These are phyloP conservation scores for Rutstroemia sp. DNA, from an alignment of 2,329 filamentous ascomycete genomes.

Conservation along the genomic window DNA sequence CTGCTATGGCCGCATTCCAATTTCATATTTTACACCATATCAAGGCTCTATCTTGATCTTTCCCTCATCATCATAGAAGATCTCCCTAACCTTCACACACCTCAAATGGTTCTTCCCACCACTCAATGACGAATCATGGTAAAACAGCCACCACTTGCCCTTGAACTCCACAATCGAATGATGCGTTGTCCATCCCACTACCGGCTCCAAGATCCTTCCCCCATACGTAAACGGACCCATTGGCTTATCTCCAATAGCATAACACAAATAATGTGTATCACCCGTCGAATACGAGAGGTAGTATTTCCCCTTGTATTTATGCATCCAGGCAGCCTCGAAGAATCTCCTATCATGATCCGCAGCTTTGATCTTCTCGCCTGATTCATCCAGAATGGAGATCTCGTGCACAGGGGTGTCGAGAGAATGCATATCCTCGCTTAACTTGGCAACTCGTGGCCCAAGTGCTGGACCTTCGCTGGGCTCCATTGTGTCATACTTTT, in stretches of 20 bases:
- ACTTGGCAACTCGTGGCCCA: conserved; percentile 56
- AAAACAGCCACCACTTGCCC: conserved; percentile 67
- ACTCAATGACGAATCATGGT: conserved; percentile 66
- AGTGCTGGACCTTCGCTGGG: conserved; percentile 54
- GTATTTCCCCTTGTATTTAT: conserved; percentile 62
- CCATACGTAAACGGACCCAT: conserved; percentile 66
- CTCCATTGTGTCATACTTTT: conserved; percentile 50
- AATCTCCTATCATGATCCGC: conserved; percentile 69
- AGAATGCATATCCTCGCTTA: conserved; percentile 58
- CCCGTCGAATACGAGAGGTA: conserved; percentile 76
- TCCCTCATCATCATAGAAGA: conserved; percentile 61
- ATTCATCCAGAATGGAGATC: conserved; percentile 52
- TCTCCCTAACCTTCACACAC: conserved; percentile 67
- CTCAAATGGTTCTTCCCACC: conserved; percentile 63
- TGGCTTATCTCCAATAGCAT: conserved; percentile 57
- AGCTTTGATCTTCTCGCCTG: conserved; percentile 48
- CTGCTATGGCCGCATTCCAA: neutral
- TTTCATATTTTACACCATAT: neutral
- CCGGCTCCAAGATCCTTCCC: conserved; percentile 66
- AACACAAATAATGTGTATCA: conserved; percentile 68
- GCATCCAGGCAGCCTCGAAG: conserved; percentile 77
- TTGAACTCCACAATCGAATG: conserved; percentile 70
- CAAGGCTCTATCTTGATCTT: conserved; percentile 40
- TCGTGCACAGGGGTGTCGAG: conserved; percentile 51
- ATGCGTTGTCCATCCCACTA: conserved; percentile 75